A percentile compares a stretch with the other conserved stretches of the same genome.
These are phyloP conservation scores for Ophiostoma sp. DNA, from an alignment of 2,329 filamentous ascomycete genomes.

Conservation along the genomic window DNA sequence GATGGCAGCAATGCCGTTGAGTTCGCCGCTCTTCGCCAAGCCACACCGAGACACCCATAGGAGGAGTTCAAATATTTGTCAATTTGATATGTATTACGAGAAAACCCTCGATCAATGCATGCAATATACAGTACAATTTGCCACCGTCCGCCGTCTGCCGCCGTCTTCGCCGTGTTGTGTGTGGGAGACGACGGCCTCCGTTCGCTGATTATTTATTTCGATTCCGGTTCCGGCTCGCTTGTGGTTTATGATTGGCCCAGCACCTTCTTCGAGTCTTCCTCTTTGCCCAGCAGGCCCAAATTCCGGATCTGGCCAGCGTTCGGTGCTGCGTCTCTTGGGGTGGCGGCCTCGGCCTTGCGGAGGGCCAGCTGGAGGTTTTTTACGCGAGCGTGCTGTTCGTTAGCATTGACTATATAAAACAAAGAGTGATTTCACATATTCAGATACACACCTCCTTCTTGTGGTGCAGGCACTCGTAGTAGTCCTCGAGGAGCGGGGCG, in stretches of 20 bases:
- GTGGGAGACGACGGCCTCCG: background rate
- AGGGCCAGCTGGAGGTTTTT: slow-evolving; percentile 77
- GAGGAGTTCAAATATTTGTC: background rate
- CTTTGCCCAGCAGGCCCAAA: slow-evolving; percentile 75
- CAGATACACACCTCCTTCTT: slow-evolving; percentile 76
- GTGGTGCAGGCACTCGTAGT: slow-evolving; percentile 98
- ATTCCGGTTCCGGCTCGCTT: background rate
- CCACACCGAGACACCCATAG: background rate
- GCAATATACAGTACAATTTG: slow-evolving; percentile 21
- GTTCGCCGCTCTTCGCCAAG: background rate
- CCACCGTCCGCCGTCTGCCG: background rate
- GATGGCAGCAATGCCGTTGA: background rate
- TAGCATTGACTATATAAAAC: background rate
- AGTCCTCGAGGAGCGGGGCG: slow-evolving; percentile 79
- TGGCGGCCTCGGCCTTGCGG: slow-evolving; percentile 69
- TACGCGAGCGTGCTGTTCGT: slow-evolving; percentile 65
- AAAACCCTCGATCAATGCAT: slow-evolving; percentile 10
- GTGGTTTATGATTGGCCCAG: slow-evolving; percentile 33
- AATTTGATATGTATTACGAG: slow-evolving; percentile 17
- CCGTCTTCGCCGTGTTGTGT: background rate
- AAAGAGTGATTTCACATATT: background rate
- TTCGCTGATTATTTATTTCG: background rate
- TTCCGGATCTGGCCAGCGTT: slow-evolving; percentile 82
- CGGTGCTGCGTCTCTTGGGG: slow-evolving; percentile 72
- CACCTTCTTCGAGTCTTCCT: slow-evolving; percentile 68